phyloP scores from a whole-genome alignment of 768 basidiomycete genomes.

The Xanthoconium purpureum region DNA sequence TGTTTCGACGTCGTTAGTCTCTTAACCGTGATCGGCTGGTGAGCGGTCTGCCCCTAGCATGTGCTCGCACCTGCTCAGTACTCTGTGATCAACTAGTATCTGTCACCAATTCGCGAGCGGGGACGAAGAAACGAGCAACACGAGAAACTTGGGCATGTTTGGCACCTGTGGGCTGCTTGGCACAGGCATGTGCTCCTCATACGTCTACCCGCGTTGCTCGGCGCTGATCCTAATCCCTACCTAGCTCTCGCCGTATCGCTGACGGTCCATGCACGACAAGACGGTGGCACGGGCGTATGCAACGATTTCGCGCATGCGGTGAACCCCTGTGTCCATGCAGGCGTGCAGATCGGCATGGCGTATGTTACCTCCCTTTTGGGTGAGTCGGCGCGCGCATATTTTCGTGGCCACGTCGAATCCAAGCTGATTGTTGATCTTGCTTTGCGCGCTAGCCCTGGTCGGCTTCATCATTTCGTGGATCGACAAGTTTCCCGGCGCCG shows the following conservation, averaged over 20 bases:
- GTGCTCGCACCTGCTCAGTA: not conserved
- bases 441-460: constrained; percentile 12
- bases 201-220: not conserved
- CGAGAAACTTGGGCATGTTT: constrained; percentile 24
- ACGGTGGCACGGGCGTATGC: constrained; percentile 20
- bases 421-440: too few relatives aligned
- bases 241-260: constrained; percentile 22
- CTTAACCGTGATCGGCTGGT: constrained; percentile 19
- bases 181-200: constrained; percentile 11
- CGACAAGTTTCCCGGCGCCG: constrained; percentile 28
- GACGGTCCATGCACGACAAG: constrained; percentile 29
- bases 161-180: constrained; percentile 15
- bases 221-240: not conserved
- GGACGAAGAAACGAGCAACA: constrained; percentile 21
- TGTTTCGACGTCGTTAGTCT: constrained; percentile 13
- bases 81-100: constrained; percentile 2
- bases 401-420: too few relatives aligned
- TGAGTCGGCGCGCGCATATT: constrained; percentile 9
- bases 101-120: constrained; percentile 11
- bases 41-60: not conserved
- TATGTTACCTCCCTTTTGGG: constrained; percentile 28
- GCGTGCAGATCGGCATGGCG: constrained; percentile 28
- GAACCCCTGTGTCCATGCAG: constrained; percentile 21
- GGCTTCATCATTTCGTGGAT: constrained; percentile 26
- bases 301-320: constrained; percentile 26